Conservation (phyloP, 495 filamentous ascomycete species). For the Friedmanniomyces simplex region DNA sequence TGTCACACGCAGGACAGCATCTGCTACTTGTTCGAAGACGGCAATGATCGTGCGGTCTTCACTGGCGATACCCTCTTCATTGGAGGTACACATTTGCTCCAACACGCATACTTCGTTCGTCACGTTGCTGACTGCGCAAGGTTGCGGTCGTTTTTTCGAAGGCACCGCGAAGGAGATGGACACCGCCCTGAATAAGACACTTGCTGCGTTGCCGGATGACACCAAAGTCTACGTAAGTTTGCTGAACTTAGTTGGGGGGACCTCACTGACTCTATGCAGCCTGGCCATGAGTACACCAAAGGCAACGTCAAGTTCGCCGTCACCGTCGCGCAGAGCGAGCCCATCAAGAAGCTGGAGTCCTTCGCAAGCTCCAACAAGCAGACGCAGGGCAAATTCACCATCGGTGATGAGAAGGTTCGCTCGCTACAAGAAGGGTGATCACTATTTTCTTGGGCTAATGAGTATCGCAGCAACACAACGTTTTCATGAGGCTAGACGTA, state of each 20-base stretch:
- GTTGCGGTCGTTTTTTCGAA: conserved; percentile 96
- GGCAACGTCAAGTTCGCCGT: conserved; percentile 79
- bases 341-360: conserved; percentile 62
- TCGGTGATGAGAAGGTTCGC: conserved; percentile 89
- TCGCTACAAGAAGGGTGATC: not conserved
- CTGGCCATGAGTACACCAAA: conserved; percentile 96
- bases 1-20: conserved; percentile 99
- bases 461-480: conserved; percentile 67
- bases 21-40: conserved; percentile 79
- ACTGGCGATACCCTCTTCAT: conserved; percentile 96
- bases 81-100: conserved; percentile 45
- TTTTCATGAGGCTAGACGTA: conserved; percentile 87
- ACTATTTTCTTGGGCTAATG: not conserved
- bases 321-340: conserved; percentile 59
- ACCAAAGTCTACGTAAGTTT: conserved; percentile 72
- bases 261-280: conserved; percentile 37
- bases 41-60: conserved; percentile 66
- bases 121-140: conserved; percentile 34
- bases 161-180: conserved; percentile 87
- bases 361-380: conserved; percentile 73
- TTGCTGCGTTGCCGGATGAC: conserved; percentile 75
- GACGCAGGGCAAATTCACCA: conserved; percentile 94
- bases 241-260: not conserved
- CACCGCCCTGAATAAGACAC: conserved; percentile 74
- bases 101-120: no score